Percentiles rank a stretch among this genome's conserved stretches.
Conservation (phyloP, 164 flowering plant genomes). For the Piper longum region DNA sequence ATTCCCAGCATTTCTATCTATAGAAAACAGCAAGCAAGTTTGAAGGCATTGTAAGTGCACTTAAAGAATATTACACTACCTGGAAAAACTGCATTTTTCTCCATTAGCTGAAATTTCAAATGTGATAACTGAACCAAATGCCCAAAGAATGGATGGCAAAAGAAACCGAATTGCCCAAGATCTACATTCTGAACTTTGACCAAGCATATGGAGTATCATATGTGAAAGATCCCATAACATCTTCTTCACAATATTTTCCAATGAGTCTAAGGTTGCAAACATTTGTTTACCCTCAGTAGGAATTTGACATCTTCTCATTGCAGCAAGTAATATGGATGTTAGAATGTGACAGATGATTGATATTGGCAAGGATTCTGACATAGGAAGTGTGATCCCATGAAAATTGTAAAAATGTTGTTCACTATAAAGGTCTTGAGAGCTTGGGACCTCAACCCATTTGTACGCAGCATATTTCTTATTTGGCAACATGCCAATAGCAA, state of each 20-base stretch:
- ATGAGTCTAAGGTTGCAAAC: constrained; percentile 13
- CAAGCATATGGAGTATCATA: constrained; percentile 43
- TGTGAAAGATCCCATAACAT: constrained; percentile 59
- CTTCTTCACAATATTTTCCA: constrained; percentile 27
- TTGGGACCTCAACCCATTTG: constrained; percentile 22
- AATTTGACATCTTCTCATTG: constrained; percentile 21
- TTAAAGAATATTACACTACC: constrained; percentile 15
- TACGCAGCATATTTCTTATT: constrained; percentile 25
- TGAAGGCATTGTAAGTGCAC: background rate
- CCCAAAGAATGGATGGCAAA: constrained; percentile 56
- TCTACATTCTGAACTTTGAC: constrained; percentile 45
- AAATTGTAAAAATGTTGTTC: constrained; percentile 4
- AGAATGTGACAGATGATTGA: constrained; percentile 49
- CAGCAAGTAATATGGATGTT: constrained; percentile 35
- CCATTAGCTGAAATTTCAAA: constrained; percentile 30
- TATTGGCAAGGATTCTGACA: constrained; percentile 25
- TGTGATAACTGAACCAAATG: constrained; percentile 24
- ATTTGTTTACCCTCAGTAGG: constrained; percentile 6
- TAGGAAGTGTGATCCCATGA: constrained; percentile 9
- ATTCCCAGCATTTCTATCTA: background rate
- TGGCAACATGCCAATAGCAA: constrained; percentile 37
- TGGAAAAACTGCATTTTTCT: constrained; percentile 23
- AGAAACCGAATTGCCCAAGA: constrained; percentile 44
- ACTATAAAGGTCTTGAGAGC: constrained; percentile 7
- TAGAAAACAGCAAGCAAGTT: too few species aligned